phyloP scores from a whole-genome alignment of 345 rosid species.

The Mallotus nudiflorus region DNA sequence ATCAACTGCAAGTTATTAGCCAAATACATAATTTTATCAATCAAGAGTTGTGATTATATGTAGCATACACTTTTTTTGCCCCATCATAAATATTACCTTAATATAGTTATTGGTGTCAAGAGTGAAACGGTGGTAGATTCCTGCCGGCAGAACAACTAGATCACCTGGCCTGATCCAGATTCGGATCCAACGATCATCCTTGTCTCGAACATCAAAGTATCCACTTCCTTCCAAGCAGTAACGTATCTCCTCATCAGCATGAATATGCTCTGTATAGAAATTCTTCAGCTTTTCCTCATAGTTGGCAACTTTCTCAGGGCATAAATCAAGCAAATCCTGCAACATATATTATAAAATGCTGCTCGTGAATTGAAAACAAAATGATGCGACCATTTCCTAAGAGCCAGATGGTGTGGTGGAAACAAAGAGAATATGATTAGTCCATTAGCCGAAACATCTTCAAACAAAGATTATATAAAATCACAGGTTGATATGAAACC shows the following conservation, averaged over 20 bases:
- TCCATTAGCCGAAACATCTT: background rate
- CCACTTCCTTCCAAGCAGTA: constrained; percentile 84
- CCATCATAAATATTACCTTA: constrained; percentile 45
- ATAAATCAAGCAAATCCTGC: constrained; percentile 77
- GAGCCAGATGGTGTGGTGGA: background rate
- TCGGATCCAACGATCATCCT: constrained; percentile 72
- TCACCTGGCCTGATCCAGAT: constrained; percentile 75
- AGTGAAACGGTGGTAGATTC: constrained; percentile 90
- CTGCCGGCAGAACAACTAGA: constrained; percentile 76
- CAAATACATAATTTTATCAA: constrained; percentile 4
- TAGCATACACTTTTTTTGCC: background rate
- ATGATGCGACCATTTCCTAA: background rate
- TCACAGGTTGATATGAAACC: background rate
- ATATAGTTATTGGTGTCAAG: constrained; percentile 71
- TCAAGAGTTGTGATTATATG: too few species aligned
- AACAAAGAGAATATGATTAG: background rate
- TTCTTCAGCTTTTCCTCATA: constrained; percentile 83
- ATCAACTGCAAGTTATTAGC: constrained; percentile 49
- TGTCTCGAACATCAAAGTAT: constrained; percentile 85
- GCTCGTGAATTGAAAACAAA: too few species aligned
- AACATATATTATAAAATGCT: background rate
- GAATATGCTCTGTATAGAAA: constrained; percentile 87
- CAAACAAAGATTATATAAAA: background rate
- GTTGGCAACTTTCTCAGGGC: constrained; percentile 83
- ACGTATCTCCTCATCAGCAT: constrained; percentile 87